A percentile compares a stretch with the other conserved stretches of the same genome.
These are phyloP conservation scores for Dendrobium officinale DNA, from an alignment of 106 monocot species.

Conservation along the genomic window DNA sequence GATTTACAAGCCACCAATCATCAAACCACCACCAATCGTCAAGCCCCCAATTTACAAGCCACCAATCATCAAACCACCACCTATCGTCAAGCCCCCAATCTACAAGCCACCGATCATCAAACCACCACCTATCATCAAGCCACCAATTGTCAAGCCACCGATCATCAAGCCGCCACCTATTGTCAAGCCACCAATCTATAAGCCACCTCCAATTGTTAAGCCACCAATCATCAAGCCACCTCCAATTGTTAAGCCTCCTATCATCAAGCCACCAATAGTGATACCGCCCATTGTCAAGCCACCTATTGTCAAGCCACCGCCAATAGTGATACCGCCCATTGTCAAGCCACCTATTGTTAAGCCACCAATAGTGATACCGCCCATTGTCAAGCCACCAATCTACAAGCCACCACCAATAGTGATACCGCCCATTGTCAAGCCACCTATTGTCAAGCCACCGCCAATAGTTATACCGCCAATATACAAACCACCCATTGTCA, in stretches of 20 bases:
- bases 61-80: background rate
- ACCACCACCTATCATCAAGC: background rate
- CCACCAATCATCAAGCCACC: background rate
- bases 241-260: background rate
- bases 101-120: background rate
- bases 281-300: background rate
- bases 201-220: too few species aligned
- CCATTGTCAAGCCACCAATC: too few species aligned
- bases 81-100: background rate
- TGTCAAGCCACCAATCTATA: too few species aligned
- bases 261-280: background rate
- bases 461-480: too few species aligned
- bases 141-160: background rate
- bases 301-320: background rate
- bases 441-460: too few species aligned
- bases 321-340: background rate
- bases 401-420: too few species aligned
- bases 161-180: too few species aligned
- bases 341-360: background rate
- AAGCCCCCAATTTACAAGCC: too few species aligned
- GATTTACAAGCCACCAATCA: too few species aligned
- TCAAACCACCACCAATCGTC: background rate
- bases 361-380: too few species aligned
- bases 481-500: background rate
- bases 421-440: too few species aligned